Evolutionary conservation across 2,329 filamentous ascomycete genomes (phyloP), one percentile per base, ranked within the genome.

Genomic region (Colletotrichum graminicola): DNA sequence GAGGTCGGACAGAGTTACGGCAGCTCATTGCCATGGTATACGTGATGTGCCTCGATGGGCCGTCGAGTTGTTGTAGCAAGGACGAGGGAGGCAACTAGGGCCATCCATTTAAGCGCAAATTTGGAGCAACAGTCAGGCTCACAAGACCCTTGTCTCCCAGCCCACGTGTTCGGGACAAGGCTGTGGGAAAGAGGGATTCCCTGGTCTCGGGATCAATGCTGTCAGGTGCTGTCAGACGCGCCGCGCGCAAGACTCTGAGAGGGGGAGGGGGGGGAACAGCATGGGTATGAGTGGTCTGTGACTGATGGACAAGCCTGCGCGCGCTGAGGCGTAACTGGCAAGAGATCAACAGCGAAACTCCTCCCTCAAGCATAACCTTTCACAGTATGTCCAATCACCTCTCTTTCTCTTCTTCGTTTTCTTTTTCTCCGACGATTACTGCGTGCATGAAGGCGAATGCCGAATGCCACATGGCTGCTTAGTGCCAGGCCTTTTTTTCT

Each of bases 341-440:
- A 54, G 59, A 63, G 65, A 71, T 68, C 68, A 68, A 47, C 65
- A 52, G 68, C 51, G 49, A 62, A 62, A 61, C 62, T 16, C 45
- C 29, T 26, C 23, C 56, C 41, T 18, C n/a, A 34, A 32, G 45
- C 45, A 16, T 47, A 23, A 12, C 45, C 21, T 21, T 47, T 5
- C n/a, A 47, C 45, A 29, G 47, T 21, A 45, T 29, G 57, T 39
- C 51, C 52, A 39, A 43, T 18, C 62, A 4, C 5, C 39, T 41
- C 12, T 36, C 2, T 11, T 12, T 14, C 21, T n/a, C 18, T 45
- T 11, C 57, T 60, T 71, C 63, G 63, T 52, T 63, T 11, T 45
- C n/a, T n/a, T 67, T 71, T 71, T 68, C 65, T 68, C 57, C 65
- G 59, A 71, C 52, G 29, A 61, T 36, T 61, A 49, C 29, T 18